Conservation (phyloP, 106 monocot species). For the Xerophyta viscosa region DNA sequence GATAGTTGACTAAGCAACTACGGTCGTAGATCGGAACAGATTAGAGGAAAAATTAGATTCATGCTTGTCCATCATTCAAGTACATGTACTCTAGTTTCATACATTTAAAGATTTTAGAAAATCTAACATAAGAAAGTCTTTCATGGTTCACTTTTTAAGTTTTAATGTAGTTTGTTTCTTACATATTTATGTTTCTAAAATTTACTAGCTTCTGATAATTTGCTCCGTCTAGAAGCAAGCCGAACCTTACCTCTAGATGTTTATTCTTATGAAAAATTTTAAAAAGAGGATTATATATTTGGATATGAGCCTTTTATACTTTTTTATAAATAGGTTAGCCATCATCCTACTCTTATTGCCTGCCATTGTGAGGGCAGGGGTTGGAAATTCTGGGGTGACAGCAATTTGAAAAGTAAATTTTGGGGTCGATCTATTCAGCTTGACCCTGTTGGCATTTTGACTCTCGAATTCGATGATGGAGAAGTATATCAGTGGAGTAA, state of each 20-base stretch:
- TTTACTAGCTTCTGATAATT: no score
- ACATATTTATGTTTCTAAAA: no score
- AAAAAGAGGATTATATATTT: conserved; percentile 6
- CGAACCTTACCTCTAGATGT: not conserved
- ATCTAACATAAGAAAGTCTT: no score
- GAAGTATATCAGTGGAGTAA: conserved; percentile 71
- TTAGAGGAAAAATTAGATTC: no score
- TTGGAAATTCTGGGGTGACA: conserved; percentile 41
- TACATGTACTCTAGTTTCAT: no score
- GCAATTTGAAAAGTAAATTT: conserved; percentile 28
- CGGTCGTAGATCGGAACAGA: no score
- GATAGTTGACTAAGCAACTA: no score
- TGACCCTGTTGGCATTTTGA: conserved; percentile 44
- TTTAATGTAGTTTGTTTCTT: no score
- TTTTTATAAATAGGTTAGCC: conserved; percentile 15
- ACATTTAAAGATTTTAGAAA: no score
- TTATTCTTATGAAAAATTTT: not conserved
- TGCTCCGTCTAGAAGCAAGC: no score
- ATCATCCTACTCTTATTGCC: conserved; percentile 31
- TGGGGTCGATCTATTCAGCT: conserved; percentile 33
- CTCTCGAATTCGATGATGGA: conserved; percentile 76
- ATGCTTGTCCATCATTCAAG: no score
- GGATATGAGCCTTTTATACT: conserved; percentile 3
- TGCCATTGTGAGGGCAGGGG: conserved; percentile 37
- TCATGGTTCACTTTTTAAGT: no score